Evolutionary conservation across 371 early-diverging fungal species (phyloP), one percentile per base, ranked within the genome.

Genomic region (Mortierella sp.): DNA sequence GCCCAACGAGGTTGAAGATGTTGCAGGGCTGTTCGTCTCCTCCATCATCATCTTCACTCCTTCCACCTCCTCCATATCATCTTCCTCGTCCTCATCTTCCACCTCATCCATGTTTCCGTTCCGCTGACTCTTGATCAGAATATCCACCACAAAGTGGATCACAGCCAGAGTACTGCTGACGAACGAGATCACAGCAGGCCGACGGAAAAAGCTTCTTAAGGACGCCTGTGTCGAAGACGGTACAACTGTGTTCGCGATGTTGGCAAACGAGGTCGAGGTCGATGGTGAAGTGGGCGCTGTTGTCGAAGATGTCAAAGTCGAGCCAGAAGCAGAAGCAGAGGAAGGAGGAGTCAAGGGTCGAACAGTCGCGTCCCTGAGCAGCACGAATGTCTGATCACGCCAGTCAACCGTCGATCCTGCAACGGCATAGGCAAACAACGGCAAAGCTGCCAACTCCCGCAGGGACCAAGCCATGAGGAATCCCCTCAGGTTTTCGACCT

Each of bases 391-490:
- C 72, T 89, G 90, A 48, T 94, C 97, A 3, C 99, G 92, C 99
- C 99, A 98, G 24, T 91, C 91, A 24, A 98, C 95, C 7, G 91
- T 92, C 70, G 92, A 93, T 4, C 98, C 98, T 3, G 88, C 80
- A 83, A 97, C 94, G 7, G 97, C 97, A 77, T 91, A 95, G 1
- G 95, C 27, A 82, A 94, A 97, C 12, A 97, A 86, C 4, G 98
- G 98, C 8, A 98, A 87, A 1, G 97, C 97, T 14, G 94, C 84
- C 7, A 94, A 56, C 87, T 98, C 98, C 44, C 98, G 91, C 27
- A 95, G 88, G 1, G 91, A 51, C 96, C 96, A 96, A 48, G 93
- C 92, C 68, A 88, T 79, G 49, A 85, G 74, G 56, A 88, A 88
- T 48, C 83, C 79, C 21, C 82, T 44, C 16, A 89, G 46, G 70